Percentiles rank a stretch among this genome's conserved stretches.
Evolutionary conservation across 176 grass and related monocot species (phyloP).

Genomic region (Ananas comosus): DNA sequence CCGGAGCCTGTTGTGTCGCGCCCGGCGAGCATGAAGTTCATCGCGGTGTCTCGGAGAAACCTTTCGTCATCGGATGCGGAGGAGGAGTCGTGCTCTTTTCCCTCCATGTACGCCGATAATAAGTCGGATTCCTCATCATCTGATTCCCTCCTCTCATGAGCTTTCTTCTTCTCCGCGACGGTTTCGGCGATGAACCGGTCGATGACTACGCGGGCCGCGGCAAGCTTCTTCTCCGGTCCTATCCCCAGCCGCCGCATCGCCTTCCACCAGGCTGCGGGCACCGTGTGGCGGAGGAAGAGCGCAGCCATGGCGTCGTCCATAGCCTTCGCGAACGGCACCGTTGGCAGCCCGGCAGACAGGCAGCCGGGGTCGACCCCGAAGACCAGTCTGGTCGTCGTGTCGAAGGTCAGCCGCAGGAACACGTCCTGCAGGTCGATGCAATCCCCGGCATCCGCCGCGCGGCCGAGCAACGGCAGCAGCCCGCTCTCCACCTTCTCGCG

Average conservation of each 20-base stretch:
- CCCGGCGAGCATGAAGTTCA: constrained; percentile 73
- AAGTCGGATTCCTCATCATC: constrained; percentile 24
- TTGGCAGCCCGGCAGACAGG: constrained; percentile 35
- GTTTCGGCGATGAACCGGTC: constrained; percentile 51
- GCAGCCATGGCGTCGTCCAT: constrained; percentile 53
- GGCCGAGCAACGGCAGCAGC: constrained; percentile 39
- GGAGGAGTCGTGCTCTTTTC: not conserved
- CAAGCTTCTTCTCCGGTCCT: constrained; percentile 52
- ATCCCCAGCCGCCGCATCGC: constrained; percentile 30
- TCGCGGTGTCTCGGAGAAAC: constrained; percentile 52
- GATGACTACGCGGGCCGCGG: constrained; percentile 30
- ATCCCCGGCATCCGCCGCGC: not conserved
- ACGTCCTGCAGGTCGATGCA: constrained; percentile 57
- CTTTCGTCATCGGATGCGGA: constrained; percentile 11
- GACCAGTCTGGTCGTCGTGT: constrained; percentile 42
- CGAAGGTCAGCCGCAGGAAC: constrained; percentile 69
- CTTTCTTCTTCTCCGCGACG: constrained; percentile 21
- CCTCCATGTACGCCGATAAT: constrained; percentile 53
- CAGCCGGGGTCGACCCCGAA: constrained; percentile 67
- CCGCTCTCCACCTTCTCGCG: constrained; percentile 39
- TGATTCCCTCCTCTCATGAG: constrained; percentile 15
- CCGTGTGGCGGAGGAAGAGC: constrained; percentile 45
- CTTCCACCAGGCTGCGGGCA: constrained; percentile 44
- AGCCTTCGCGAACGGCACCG: constrained; percentile 52
- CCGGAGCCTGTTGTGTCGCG: constrained; percentile 64